These are phyloP conservation scores for Cryptosporidium meleagridis DNA, from an alignment of 169 alveolate species.

Conservation along the genomic window DNA sequence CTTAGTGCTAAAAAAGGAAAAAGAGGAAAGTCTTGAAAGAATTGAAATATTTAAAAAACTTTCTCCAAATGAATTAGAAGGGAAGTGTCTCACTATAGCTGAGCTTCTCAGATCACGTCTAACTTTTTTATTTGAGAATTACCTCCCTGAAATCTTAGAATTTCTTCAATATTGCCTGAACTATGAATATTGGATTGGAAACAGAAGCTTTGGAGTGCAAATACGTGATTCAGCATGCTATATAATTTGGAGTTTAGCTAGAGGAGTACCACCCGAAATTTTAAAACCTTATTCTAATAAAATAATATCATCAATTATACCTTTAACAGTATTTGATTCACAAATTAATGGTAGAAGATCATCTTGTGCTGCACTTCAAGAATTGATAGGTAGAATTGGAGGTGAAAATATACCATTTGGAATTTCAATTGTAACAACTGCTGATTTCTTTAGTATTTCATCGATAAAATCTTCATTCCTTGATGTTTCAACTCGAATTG, in stretches of 20 bases:
- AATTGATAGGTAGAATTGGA: constrained; percentile 77
- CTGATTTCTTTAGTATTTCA: constrained; percentile 70
- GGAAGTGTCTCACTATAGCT: constrained; percentile 77
- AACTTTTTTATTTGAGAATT: constrained; percentile 30
- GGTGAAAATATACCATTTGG: constrained; percentile 68
- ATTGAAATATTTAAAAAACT: neutral
- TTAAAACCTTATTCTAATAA: constrained; percentile 5
- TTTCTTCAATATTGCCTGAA: constrained; percentile 52
- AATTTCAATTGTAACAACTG: constrained; percentile 69
- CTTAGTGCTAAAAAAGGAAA: neutral
- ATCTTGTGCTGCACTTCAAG: constrained; percentile 79
- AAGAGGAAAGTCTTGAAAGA: neutral
- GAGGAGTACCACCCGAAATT: constrained; percentile 31
- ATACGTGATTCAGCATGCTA: constrained; percentile 79
- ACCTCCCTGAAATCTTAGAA: constrained; percentile 16
- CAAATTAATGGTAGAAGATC: constrained; percentile 76
- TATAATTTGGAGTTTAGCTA: constrained; percentile 78
- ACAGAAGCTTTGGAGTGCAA: constrained; percentile 59
- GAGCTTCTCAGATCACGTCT: constrained; percentile 75
- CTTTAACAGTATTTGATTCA: constrained; percentile 74
- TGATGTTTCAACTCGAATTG: constrained; percentile 50
- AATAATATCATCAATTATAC: constrained; percentile 44
- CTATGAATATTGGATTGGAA: constrained; percentile 57
- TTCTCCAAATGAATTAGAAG: constrained; percentile 51
- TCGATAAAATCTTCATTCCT: constrained; percentile 52